phyloP scores from a whole-genome alignment of 2,329 filamentous ascomycete genomes.

The Diaporthe batatas region DNA sequence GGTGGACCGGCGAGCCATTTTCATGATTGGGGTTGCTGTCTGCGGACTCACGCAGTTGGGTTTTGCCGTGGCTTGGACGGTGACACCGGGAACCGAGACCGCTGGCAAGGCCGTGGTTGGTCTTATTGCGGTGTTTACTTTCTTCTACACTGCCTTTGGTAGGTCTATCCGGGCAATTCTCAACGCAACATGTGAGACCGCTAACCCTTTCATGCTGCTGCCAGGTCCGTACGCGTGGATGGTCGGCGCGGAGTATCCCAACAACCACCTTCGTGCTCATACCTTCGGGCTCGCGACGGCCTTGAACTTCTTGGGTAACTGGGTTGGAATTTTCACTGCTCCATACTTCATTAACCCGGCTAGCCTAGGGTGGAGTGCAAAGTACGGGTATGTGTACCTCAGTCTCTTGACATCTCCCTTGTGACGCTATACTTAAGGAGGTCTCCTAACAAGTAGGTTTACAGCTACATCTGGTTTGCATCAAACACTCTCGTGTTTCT shows the following conservation, averaged over 20 bases:
- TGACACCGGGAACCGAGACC: constrained; percentile 44
- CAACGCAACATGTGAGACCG: not conserved
- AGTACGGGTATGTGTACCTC: constrained; percentile 47
- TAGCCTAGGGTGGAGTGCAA: constrained; percentile 53
- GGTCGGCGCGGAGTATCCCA: constrained; percentile 55
- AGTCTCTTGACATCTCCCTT: not conserved
- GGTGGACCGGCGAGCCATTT: constrained; percentile 50
- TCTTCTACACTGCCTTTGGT: constrained; percentile 49
- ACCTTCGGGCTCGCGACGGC: constrained; percentile 55
- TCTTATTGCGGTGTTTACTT: constrained; percentile 13
- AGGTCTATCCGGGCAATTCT: constrained; percentile 24
- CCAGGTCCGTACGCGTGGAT: constrained; percentile 55
- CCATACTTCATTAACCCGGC: constrained; percentile 60
- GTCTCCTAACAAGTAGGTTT: not conserved
- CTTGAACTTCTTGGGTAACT: constrained; percentile 56
- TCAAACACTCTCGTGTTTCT: constrained; percentile 52
- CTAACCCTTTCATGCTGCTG: constrained; percentile 5
- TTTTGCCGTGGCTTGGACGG: constrained; percentile 50
- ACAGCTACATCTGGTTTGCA: constrained; percentile 57
- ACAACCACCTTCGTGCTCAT: constrained; percentile 55
- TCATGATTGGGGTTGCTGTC: constrained; percentile 49
- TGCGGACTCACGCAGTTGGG: constrained; percentile 45
- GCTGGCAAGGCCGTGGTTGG: constrained; percentile 6
- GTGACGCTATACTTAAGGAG: too few species aligned
- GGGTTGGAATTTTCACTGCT: constrained; percentile 55